Conservation (phyloP, 2,329 filamentous ascomycete genomes). For the Metarhizium album region DNA sequence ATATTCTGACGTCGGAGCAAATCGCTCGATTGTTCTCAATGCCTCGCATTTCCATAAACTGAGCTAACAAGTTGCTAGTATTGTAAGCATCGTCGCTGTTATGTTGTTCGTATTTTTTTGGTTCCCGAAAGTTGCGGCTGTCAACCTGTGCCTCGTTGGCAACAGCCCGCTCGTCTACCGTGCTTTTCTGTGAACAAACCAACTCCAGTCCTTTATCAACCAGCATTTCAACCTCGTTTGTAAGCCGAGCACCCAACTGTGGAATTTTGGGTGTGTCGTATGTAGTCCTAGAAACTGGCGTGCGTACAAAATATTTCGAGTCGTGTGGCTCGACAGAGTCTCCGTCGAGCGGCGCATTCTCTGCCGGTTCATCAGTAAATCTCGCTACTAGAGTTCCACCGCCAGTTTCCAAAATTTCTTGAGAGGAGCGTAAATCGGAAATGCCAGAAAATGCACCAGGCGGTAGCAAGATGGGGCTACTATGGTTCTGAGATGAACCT, state of each 20-base stretch:
- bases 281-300: background rate
- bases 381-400: background rate
- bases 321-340: background rate
- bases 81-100: background rate
- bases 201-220: background rate
- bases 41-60: constrained; percentile 7
- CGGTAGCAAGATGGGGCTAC: background rate
- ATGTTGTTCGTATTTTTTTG: background rate
- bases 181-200: background rate
- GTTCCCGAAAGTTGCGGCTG: background rate
- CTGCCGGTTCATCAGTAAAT: background rate
- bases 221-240: background rate
- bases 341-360: background rate
- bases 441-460: background rate
- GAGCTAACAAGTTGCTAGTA: constrained; percentile 2
- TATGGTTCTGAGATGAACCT: background rate
- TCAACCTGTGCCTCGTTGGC: background rate
- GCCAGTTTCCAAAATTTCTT: background rate
- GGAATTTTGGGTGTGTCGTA: background rate
- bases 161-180: background rate
- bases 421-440: background rate
- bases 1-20: background rate
- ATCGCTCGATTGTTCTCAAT: background rate
- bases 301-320: background rate
- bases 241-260: background rate